A percentile compares a stretch with the other conserved stretches of the same genome.
Evolutionary conservation across 1,139 yeast genomes (phyloP).

Genomic region (Pichia terricola): DNA sequence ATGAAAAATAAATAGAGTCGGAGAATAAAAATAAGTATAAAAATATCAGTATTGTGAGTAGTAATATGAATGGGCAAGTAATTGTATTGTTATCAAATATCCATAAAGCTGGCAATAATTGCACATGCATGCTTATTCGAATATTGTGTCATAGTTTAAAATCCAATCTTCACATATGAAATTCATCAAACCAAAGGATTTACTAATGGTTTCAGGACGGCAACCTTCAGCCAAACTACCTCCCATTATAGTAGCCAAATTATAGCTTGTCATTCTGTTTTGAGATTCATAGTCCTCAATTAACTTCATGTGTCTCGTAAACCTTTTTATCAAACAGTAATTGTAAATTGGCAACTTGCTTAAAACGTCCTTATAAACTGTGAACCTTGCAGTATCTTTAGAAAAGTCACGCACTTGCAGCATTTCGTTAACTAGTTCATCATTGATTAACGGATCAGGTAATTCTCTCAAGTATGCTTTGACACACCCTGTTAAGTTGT

Average conservation of each 20-base stretch:
- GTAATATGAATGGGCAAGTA: too few relatives aligned
- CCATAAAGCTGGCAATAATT: too few relatives aligned
- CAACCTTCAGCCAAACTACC: conserved; percentile 56
- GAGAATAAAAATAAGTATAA: too few relatives aligned
- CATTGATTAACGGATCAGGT: conserved; percentile 77
- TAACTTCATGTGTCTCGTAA: conserved; percentile 57
- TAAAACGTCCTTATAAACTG: conserved; percentile 37
- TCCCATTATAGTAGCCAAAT: conserved; percentile 50
- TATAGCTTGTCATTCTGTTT: conserved; percentile 47
- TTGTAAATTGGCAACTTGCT: conserved; percentile 52
- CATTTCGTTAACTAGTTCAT: conserved; percentile 44
- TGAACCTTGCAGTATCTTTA: conserved; percentile 26
- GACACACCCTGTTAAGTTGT: conserved; percentile 84
- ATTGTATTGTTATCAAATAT: too few relatives aligned
- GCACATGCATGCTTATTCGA: too few relatives aligned
- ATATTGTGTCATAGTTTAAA: conserved; percentile 32
- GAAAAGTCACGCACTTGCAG: conserved; percentile 31
- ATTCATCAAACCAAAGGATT: conserved; percentile 48
- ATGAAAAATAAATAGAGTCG: too few relatives aligned
- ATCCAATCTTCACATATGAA: conserved; percentile 43
- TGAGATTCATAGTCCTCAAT: conserved; percentile 33
- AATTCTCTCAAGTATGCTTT: conserved; percentile 79
- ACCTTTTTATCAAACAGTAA: conserved; percentile 55
- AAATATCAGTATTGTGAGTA: too few relatives aligned
- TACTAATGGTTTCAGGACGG: conserved; percentile 37